phyloP scores from a whole-genome alignment of 495 filamentous ascomycete genomes.

The Talaromyces adpressus region DNA sequence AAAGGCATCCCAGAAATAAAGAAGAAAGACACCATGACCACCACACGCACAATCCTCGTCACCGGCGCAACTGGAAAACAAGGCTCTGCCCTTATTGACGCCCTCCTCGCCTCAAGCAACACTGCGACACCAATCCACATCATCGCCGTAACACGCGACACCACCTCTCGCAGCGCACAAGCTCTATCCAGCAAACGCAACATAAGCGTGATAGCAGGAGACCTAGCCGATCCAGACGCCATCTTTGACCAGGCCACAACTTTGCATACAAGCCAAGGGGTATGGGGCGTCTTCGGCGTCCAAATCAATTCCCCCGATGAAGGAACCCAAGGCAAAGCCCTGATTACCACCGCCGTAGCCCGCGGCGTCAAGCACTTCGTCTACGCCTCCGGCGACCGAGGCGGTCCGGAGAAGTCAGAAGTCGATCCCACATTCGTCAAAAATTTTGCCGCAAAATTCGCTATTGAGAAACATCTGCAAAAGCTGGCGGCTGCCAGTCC shows the following conservation, averaged over 20 bases:
- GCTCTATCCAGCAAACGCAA: constrained; percentile 36
- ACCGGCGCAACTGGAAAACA: constrained; percentile 71
- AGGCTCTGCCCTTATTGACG: constrained; percentile 54
- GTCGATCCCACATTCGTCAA: constrained; percentile 50
- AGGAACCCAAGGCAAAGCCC: constrained; percentile 51
- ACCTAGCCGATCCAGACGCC: constrained; percentile 41
- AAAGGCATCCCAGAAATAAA: too few species aligned
- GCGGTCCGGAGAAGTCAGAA: constrained; percentile 47
- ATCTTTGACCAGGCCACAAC: constrained; percentile 46
- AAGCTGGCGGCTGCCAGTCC: constrained; percentile 21
- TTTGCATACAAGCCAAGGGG: constrained; percentile 14
- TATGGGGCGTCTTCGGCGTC: constrained; percentile 48
- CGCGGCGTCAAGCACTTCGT: constrained; percentile 56
- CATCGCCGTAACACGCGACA: constrained; percentile 62
- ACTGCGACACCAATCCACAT: constrained; percentile 40
- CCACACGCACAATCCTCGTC: constrained; percentile 39
- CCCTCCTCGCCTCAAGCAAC: constrained; percentile 37
- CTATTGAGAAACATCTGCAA: constrained; percentile 56
- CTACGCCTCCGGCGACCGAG: constrained; percentile 62
- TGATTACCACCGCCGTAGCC: constrained; percentile 52
- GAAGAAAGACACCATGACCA: too few species aligned
- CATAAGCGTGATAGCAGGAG: constrained; percentile 50
- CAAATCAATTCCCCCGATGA: constrained; percentile 38
- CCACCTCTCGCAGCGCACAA: constrained; percentile 46
- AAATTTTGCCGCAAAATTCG: constrained; percentile 58